Evolutionary conservation across 345 rosid genomes (phyloP).

Genomic region (Toxicodendron radicans): DNA sequence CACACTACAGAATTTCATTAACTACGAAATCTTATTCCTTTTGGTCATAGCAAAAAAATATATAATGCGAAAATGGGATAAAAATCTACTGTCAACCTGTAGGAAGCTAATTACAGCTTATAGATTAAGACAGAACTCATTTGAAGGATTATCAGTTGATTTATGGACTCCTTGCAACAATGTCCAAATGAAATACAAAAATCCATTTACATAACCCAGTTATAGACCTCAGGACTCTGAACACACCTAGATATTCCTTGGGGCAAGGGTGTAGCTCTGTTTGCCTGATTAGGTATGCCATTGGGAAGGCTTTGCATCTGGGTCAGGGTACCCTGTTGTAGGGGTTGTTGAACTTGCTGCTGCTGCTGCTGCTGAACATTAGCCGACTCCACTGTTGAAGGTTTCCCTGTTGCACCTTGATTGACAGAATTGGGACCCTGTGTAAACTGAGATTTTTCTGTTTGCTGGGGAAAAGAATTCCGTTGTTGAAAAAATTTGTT

Average conservation of each 20-base stretch:
- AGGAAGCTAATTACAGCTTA: constrained; percentile 38
- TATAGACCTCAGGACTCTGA: constrained; percentile 80
- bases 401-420: constrained; percentile 49
- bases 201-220: constrained; percentile 58
- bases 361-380: constrained; percentile 47
- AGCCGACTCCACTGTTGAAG: constrained; percentile 46
- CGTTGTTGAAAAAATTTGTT: constrained; percentile 76
- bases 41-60: background rate
- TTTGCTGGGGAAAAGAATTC: constrained; percentile 53
- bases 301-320: constrained; percentile 62
- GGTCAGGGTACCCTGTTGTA: constrained; percentile 59
- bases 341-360: constrained; percentile 70
- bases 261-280: constrained; percentile 85
- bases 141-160: constrained; percentile 26
- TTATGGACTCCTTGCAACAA: constrained; percentile 28
- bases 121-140: constrained; percentile 30
- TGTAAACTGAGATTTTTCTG: constrained; percentile 58
- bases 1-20: constrained; percentile 1
- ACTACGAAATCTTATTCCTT: constrained; percentile 13
- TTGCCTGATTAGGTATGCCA: constrained; percentile 56
- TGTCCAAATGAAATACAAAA: constrained; percentile 45
- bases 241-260: constrained; percentile 99
- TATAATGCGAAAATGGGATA: background rate
- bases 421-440: constrained; percentile 43
- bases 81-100: constrained; percentile 21